These are phyloP conservation scores for Collybia mongolica DNA, from an alignment of 768 basidiomycete genomes.

Conservation along the genomic window DNA sequence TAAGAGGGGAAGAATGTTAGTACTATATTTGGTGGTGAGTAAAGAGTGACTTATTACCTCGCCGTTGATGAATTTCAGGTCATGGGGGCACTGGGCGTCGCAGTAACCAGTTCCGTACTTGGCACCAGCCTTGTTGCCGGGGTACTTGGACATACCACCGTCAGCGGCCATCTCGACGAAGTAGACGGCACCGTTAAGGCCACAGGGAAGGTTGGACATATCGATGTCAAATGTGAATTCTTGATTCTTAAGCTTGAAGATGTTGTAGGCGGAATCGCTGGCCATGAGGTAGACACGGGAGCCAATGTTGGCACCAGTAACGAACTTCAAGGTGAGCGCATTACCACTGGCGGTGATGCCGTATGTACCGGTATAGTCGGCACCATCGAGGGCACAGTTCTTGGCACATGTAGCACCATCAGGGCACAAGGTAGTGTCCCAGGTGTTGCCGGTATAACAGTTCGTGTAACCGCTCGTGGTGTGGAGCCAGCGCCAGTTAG, in stretches of 20 bases:
- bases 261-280: slow-evolving; percentile 28
- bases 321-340: slow-evolving; percentile 47
- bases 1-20: slow-evolving; percentile 14
- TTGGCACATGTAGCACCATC: slow-evolving; percentile 44
- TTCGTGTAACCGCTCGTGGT: slow-evolving; percentile 32
- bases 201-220: slow-evolving; percentile 36
- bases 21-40: too few relatives aligned
- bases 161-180: slow-evolving; percentile 59
- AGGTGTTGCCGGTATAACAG: slow-evolving; percentile 58
- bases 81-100: slow-evolving; percentile 60
- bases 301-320: slow-evolving; percentile 41
- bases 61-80: slow-evolving; percentile 63
- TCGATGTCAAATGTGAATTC: slow-evolving; percentile 52
- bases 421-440: slow-evolving; percentile 53
- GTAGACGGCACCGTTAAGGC: slow-evolving; percentile 59
- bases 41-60: slow-evolving; percentile 28
- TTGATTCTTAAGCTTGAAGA: slow-evolving; percentile 39
- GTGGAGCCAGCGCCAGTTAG: slow-evolving; percentile 60
- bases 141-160: slow-evolving; percentile 45
- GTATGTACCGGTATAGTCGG: slow-evolving; percentile 48
- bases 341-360: slow-evolving; percentile 48
- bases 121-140: slow-evolving; percentile 53
- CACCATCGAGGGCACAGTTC: slow-evolving; percentile 44
- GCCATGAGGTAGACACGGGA: slow-evolving; percentile 33
- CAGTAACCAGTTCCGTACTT: slow-evolving; percentile 64